Conservation (phyloP, 164 flowering plant species). For the Macadamia integrifolia region DNA sequence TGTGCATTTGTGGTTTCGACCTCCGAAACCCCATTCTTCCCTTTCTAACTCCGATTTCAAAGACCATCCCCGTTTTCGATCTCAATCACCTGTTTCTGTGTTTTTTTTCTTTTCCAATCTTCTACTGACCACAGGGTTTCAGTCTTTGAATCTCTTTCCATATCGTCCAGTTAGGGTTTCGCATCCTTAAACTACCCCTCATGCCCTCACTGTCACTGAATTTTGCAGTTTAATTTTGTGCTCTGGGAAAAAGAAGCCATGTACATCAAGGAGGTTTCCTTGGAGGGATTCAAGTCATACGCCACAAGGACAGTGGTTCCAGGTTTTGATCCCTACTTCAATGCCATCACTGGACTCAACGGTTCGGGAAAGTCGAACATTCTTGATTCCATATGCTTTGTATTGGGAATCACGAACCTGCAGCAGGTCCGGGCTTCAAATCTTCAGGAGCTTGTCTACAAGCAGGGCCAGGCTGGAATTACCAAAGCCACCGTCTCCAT, state of each 20-base stretch:
- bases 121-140: too few relatives aligned
- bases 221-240: neutral
- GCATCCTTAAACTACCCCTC: too few relatives aligned
- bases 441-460: slow-evolving; percentile 98
- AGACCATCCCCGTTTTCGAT: too few relatives aligned
- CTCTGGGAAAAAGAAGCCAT: slow-evolving; percentile 20
- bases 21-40: too few relatives aligned
- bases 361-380: slow-evolving; percentile 99
- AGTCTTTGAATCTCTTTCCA: too few relatives aligned
- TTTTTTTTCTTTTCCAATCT: too few relatives aligned
- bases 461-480: slow-evolving; percentile 99
- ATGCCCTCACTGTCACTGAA: neutral
- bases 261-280: slow-evolving; percentile 80
- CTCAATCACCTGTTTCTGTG: too few relatives aligned
- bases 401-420: slow-evolving; percentile 89
- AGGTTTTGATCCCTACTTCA: slow-evolving; percentile 90
- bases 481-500: slow-evolving; percentile 98
- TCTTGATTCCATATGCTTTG: slow-evolving; percentile 93
- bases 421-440: slow-evolving; percentile 97
- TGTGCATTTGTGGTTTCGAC: too few relatives aligned
- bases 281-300: slow-evolving; percentile 98
- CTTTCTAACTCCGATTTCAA: too few relatives aligned
- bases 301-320: slow-evolving; percentile 93
- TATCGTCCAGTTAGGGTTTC: too few relatives aligned
- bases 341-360: slow-evolving; percentile 93